Base-by-base conservation (phyloP, 495 filamentous ascomycete genomes). In the Penicillium coffeae region DNA sequence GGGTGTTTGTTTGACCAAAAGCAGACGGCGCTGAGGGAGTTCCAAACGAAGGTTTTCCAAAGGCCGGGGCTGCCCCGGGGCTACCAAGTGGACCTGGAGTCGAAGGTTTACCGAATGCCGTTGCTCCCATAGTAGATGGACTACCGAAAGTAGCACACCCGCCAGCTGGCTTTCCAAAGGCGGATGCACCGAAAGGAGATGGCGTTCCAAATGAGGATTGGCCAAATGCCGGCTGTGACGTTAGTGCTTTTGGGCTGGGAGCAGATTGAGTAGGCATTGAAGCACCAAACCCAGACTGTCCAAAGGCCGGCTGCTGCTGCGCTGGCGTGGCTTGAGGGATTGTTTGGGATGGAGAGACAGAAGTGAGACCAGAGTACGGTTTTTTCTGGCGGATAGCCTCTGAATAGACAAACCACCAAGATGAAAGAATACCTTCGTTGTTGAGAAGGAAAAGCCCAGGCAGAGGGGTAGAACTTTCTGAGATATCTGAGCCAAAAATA, bases 321-420 rank as follows among this genome's bases (percentile, higher is more conserved):
- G 13, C 30, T 21, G 47, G 27, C 30, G 54, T 27, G 50, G 62
- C 20, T 42, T 43, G 41, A 42, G 60, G 46, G 36, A 45, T 40
- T 38, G 57, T 48, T 30, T 44, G 54, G 18, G 51, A 37, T 1
- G 36, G 70, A 38, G 44, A 8, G 20, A 14, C 44, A 16, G 44
- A 72, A 43, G 72, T 70, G 39, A 96, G 71, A 2, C 86, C 85
- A 15, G 83, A 76, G 62, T 93, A 97, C 0, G 81, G 77, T 10
- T 81, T 78, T 0, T 82, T 80, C 55, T 83, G 73, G 40, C 84
- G 77, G 45, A 99, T 82, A 2, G 94, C 86, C 21, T 95, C 90
- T 30, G 84, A 79, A 62, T 96, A 96, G 32, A 96, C 73, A 41
- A 96, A 69, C 84, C 90, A 95, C 94, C 94, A 99, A 15, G 84